Percentiles rank a stretch among this genome's conserved stretches.
phyloP scores from a whole-genome alignment of 2,329 filamentous ascomycete species.

The Pyrenophora seminiperda region DNA sequence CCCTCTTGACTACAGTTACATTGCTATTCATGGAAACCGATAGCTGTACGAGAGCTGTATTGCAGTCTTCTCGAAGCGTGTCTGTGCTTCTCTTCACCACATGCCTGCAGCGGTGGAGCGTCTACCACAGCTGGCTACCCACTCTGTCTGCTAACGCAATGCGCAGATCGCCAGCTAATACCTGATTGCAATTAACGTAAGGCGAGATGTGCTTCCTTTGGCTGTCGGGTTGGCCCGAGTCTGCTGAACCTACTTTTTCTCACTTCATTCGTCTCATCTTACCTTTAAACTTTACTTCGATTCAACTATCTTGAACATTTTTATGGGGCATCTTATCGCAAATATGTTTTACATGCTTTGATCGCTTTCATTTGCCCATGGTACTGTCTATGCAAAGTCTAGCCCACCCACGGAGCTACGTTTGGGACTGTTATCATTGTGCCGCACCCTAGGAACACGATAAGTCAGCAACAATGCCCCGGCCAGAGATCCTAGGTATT shows the following conservation, averaged over 20 bases:
- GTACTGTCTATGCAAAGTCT: too few species aligned
- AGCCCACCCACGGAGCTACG: too few species aligned
- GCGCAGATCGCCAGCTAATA: conserved; percentile 30
- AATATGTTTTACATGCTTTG: conserved; percentile 6
- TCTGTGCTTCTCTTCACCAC: conserved; percentile 22
- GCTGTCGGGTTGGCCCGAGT: conserved; percentile 1
- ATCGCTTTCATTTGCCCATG: conserved; percentile 1
- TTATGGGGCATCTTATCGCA: too few species aligned
- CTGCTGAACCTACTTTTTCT: too few species aligned
- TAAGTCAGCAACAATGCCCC: conserved; percentile 6
- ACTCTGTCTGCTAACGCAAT: conserved; percentile 29
- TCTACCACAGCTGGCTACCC: conserved; percentile 15
- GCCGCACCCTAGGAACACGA: not conserved
- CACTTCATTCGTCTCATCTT: conserved; percentile 1
- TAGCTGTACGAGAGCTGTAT: conserved; percentile 23
- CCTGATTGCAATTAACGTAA: conserved; percentile 31
- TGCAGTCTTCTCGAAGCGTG: conserved; percentile 36
- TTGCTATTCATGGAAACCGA: conserved; percentile 30
- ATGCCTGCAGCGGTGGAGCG: conserved; percentile 19
- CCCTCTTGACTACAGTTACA: conserved; percentile 25
- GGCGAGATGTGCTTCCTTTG: conserved; percentile 22
- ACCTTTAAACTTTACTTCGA: too few species aligned
- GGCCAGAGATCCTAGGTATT: conserved; percentile 36
- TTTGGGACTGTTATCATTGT: not conserved
- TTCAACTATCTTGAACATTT: too few species aligned